A percentile compares a stretch with the other conserved stretches of the same genome.
Conservation (phyloP, 148 eudicot species). For the Camellia sinensis region DNA sequence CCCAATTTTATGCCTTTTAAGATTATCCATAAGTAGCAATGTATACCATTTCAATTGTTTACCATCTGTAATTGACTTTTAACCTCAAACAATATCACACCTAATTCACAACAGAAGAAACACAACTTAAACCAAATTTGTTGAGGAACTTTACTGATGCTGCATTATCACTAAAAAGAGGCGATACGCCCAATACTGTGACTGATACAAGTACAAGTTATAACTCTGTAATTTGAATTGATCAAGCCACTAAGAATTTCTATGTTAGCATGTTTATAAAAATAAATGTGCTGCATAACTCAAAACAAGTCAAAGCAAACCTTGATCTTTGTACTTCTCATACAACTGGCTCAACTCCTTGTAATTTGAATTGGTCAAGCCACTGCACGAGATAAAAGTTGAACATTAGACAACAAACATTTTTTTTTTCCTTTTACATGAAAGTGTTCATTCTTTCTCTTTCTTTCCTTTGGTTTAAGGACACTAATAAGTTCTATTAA, state of each 20-base stretch:
- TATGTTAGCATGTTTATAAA: neutral
- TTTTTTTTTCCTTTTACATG: neutral
- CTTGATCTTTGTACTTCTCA: conserved; percentile 66
- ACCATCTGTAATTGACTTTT: too few species aligned
- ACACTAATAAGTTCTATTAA: neutral
- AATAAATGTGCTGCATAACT: neutral
- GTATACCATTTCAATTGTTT: too few species aligned
- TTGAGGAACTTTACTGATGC: too few species aligned
- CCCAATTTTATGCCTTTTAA: too few species aligned
- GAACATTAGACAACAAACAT: neutral
- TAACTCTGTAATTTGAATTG: neutral
- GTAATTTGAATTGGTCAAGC: conserved; percentile 79
- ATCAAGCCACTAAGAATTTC: neutral
- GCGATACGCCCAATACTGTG: neutral
- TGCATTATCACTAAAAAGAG: neutral
- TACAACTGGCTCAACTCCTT: conserved; percentile 60
- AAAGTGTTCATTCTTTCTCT: too few species aligned
- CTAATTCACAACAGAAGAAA: too few species aligned
- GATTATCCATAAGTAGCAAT: too few species aligned
- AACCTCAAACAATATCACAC: too few species aligned
- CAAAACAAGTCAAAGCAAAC: conserved; percentile 23
- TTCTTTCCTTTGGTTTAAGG: neutral
- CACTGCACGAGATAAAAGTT: conserved; percentile 38
- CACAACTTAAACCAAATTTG: too few species aligned
- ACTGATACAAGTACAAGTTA: neutral